phyloP scores from a whole-genome alignment of 352 stramenopile genomes.

The Phytophthora quininea region DNA sequence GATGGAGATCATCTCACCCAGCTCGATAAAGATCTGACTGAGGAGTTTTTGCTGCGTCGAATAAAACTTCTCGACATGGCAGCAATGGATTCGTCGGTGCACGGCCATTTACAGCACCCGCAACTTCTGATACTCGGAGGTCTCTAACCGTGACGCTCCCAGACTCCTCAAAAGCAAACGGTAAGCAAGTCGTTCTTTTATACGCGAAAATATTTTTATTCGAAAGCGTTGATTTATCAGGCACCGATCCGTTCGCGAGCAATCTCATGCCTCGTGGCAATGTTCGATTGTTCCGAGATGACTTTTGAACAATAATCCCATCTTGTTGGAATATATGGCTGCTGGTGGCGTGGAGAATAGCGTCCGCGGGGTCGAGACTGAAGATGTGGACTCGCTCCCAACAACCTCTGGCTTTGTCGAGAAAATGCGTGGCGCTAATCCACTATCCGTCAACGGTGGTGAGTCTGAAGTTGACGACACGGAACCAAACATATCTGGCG shows the following conservation, averaged over 20 bases:
- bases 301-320: conserved; percentile 88
- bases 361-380: not conserved
- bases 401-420: conserved; percentile 51
- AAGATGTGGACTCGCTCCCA: conserved; percentile 3
- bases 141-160: not conserved
- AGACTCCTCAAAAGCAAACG: conserved; percentile 7
- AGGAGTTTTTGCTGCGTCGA: conserved; percentile 52
- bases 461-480: conserved; percentile 6
- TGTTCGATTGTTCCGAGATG: conserved; percentile 82
- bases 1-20: conserved; percentile 77
- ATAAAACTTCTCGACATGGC: conserved; percentile 5
- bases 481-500: not conserved
- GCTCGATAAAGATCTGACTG: conserved; percentile 74
- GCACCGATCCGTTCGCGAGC: conserved; percentile 56
- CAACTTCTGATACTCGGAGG: conserved; percentile 13
- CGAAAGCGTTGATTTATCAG: not conserved
- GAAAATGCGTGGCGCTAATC: conserved; percentile 67
- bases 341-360: conserved; percentile 19
- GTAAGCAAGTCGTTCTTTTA: conserved; percentile 1
- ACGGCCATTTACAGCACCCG: conserved; percentile 48
- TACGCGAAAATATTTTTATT: too few relatives aligned
- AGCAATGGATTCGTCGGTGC: conserved; percentile 29
- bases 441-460: conserved; percentile 10
- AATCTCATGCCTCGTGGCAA: conserved; percentile 74
- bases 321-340: conserved; percentile 82